Conservation (phyloP, 139 green algal species). For the Closterium sp. region DNA sequence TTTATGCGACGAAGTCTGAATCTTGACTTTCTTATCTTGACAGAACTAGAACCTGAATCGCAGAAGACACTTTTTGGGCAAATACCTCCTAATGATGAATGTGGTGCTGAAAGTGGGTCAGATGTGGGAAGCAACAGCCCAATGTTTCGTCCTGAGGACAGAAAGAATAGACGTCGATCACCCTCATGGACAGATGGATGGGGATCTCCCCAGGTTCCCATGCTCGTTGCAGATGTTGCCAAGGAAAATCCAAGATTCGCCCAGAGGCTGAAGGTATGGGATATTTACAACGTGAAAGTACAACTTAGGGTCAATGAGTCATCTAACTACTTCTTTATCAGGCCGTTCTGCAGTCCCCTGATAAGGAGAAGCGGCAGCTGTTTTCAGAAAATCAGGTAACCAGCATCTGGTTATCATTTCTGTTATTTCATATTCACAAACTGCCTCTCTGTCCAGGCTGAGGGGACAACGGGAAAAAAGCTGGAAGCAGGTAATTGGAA, state of each 20-base stretch:
- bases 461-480: not conserved
- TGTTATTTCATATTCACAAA: not conserved
- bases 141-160: not conserved
- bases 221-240: conserved; percentile 7
- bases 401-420: not conserved
- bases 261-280: not conserved
- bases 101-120: not conserved
- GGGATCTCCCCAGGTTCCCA: not conserved
- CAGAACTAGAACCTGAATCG: not conserved
- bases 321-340: not conserved
- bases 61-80: not conserved
- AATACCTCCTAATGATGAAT: not conserved
- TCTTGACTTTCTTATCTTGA: not conserved
- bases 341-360: not conserved
- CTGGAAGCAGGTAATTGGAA: not conserved
- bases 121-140: not conserved
- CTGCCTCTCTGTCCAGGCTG: not conserved
- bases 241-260: not conserved
- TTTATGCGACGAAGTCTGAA: not conserved
- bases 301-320: not conserved
- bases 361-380: not conserved
- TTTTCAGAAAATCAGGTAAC: not conserved
- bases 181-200: conserved; percentile 4
- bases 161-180: not conserved
- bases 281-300: not conserved